Conservation (phyloP, 371 early-diverging fungal genomes). For the Entomophthora muscae region DNA sequence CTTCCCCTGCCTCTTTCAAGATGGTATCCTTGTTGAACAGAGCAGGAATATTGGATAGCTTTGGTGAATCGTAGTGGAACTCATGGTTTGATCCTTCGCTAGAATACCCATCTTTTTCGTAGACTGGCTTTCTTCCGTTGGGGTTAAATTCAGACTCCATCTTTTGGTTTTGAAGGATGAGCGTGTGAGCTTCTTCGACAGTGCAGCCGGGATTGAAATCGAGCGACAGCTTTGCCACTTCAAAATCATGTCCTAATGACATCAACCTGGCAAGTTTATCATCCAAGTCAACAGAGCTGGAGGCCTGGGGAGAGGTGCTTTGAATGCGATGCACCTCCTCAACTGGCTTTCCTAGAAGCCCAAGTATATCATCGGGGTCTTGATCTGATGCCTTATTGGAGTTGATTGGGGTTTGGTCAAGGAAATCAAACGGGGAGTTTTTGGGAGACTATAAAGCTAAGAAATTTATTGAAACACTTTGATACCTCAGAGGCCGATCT, state of each 20-base stretch:
- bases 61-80: too few species aligned
- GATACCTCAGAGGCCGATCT: not conserved
- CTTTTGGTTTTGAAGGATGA: slow-evolving; percentile 36
- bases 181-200: slow-evolving; percentile 39
- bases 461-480: not conserved
- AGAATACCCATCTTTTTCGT: not conserved
- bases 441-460: not conserved
- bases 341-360: not conserved
- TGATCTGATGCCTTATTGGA: not conserved
- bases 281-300: slow-evolving; percentile 9
- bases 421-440: not conserved
- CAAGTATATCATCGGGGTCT: not conserved
- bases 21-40: slow-evolving; percentile 10
- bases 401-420: not conserved
- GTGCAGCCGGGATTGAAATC: slow-evolving; percentile 31
- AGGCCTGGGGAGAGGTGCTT: not conserved
- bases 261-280: slow-evolving; percentile 31
- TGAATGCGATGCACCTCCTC: not conserved
- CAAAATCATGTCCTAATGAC: slow-evolving; percentile 51
- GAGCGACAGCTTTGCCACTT: slow-evolving; percentile 40
- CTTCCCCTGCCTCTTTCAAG: slow-evolving; percentile 29
- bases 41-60: slow-evolving; percentile 9
- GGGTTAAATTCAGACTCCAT: slow-evolving; percentile 10
- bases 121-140: slow-evolving; percentile 6
- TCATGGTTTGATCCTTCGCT: too few species aligned